A percentile compares a stretch with the other conserved stretches of the same genome.
Conservation (phyloP, 441 rosid species). For the Daphne laureola region DNA sequence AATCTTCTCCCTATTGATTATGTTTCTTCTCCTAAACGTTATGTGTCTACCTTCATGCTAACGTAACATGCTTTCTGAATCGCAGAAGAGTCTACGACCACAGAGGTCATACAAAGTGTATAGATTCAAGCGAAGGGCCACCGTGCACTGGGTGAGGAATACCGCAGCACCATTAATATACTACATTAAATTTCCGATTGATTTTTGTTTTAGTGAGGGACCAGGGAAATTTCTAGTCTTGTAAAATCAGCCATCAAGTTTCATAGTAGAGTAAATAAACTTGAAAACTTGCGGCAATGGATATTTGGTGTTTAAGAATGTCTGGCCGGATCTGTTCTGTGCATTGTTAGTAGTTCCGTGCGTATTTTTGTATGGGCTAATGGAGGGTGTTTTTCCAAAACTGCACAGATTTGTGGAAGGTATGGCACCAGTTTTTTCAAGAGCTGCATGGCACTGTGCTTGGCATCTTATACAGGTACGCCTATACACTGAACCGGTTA, state of each 20-base stretch:
- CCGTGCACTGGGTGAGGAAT: conserved; percentile 88
- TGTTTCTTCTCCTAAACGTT: conserved; percentile 1
- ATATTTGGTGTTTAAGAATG: too few relatives aligned
- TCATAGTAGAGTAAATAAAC: too few relatives aligned
- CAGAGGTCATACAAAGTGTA: conserved; percentile 70
- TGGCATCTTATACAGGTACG: conserved; percentile 99
- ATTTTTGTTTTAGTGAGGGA: too few relatives aligned
- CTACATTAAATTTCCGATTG: neutral
- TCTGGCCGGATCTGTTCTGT: too few relatives aligned
- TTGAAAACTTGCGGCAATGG: too few relatives aligned
- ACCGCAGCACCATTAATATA: too few relatives aligned
- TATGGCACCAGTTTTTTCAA: conserved; percentile 97
- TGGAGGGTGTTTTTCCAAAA: neutral
- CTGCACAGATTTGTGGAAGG: conserved; percentile 83
- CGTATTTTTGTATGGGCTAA: too few relatives aligned
- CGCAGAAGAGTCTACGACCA: conserved; percentile 76
- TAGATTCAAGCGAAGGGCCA: conserved; percentile 71
- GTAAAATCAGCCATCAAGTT: too few relatives aligned
- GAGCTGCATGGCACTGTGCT: conserved; percentile 95
- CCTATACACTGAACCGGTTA: neutral
- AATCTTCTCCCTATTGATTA: conserved; percentile 1
- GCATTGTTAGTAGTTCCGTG: too few relatives aligned
- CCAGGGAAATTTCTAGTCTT: too few relatives aligned
- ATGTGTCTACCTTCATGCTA: conserved; percentile 12
- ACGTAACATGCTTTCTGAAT: conserved; percentile 13